A percentile compares a stretch with the other conserved stretches of the same genome.
Conservation (phyloP, 148 eudicot genomes). For the Nepenthes mirabilis region DNA sequence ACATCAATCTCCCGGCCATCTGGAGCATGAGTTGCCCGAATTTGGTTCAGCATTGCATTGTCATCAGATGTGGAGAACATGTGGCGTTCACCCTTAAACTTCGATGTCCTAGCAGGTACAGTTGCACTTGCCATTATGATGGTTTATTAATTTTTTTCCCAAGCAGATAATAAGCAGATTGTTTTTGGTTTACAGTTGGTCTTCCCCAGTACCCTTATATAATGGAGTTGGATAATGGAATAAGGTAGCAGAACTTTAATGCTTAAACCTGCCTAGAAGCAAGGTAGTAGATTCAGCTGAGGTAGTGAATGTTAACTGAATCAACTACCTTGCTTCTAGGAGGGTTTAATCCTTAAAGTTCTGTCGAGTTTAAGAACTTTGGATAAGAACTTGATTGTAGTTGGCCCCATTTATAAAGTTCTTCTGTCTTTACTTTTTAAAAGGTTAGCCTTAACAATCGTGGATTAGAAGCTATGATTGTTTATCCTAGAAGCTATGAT, state of each 20-base stretch:
- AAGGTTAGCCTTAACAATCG: too few species aligned
- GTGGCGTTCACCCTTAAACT: slow-evolving; percentile 28
- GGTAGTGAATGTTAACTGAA: slow-evolving; percentile 29
- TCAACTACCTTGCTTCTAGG: slow-evolving; percentile 48
- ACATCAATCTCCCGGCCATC: slow-evolving; percentile 57
- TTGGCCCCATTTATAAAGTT: slow-evolving; percentile 4
- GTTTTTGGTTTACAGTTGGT: background rate
- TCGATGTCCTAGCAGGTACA: slow-evolving; percentile 19
- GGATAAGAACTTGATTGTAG: slow-evolving; percentile 7
- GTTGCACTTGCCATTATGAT: slow-evolving; percentile 17
- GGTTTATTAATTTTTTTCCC: background rate
- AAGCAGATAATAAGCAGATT: background rate
- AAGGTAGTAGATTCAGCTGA: too few species aligned
- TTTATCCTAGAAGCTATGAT: too few species aligned
- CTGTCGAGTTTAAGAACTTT: slow-evolving; percentile 15
- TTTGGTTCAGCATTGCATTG: slow-evolving; percentile 49
- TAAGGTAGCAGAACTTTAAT: background rate
- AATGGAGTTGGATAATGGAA: slow-evolving; percentile 8
- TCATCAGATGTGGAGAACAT: slow-evolving; percentile 57
- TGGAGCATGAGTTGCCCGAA: slow-evolving; percentile 45
- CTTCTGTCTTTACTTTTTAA: background rate
- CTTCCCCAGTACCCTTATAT: slow-evolving; percentile 7
- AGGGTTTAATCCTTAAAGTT: slow-evolving; percentile 6
- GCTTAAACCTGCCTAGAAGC: too few species aligned
- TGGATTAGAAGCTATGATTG: too few species aligned